These are phyloP conservation scores for Talaromyces ruber DNA, from an alignment of 495 filamentous ascomycete species.

Conservation along the genomic window DNA sequence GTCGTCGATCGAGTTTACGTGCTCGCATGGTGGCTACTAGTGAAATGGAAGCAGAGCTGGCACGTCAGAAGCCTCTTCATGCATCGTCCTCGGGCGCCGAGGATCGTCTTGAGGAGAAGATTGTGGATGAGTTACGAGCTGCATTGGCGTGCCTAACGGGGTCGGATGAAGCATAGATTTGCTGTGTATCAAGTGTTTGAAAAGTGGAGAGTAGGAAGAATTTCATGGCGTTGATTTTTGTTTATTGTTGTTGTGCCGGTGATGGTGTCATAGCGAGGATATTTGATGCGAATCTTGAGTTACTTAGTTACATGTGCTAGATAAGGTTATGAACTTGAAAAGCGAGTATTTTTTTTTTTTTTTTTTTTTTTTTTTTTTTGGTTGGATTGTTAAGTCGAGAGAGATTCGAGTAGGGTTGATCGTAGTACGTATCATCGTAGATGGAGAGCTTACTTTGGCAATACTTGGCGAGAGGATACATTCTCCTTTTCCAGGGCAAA, in stretches of 20 bases:
- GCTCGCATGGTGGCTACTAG: conserved; percentile 63
- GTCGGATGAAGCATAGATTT: conserved; percentile 18
- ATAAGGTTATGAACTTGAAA: neutral
- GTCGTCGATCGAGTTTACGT: conserved; percentile 49
- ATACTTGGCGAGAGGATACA: neutral
- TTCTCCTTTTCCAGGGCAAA: neutral
- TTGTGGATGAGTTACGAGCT: conserved; percentile 51
- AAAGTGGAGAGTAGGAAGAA: neutral
- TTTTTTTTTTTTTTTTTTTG: too few species aligned
- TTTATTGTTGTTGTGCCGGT: neutral
- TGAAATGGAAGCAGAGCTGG: conserved; percentile 60
- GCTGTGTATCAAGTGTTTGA: neutral
- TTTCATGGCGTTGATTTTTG: neutral
- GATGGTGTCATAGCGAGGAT: neutral
- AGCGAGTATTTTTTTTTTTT: neutral
- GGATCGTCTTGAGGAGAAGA: conserved; percentile 64
- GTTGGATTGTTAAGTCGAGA: too few species aligned
- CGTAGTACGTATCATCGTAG: neutral
- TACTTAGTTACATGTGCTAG: neutral
- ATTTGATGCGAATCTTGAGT: neutral
- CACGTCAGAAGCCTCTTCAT: conserved; percentile 38
- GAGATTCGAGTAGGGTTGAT: neutral
- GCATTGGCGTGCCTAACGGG: conserved; percentile 30
- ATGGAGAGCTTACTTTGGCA: neutral
- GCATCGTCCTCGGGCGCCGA: conserved; percentile 26